Evolutionary conservation across 345 rosid species (phyloP), one percentile per base, ranked within the genome.

Genomic region (Salix brachista): DNA sequence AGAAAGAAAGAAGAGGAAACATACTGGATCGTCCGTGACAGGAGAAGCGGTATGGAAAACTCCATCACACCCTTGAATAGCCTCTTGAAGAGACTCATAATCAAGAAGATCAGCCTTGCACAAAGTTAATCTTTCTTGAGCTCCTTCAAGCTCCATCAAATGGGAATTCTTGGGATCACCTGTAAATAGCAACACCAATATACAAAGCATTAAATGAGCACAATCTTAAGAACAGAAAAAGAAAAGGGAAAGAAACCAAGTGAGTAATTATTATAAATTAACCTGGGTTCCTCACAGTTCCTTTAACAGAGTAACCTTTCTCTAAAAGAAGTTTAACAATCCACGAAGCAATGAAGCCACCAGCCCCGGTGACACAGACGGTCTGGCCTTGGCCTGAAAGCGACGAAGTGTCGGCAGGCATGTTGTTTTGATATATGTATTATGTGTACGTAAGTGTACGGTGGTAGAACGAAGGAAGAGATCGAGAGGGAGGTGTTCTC

Each of bases 311-410:
- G 84, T 96, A 96, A 70, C 98, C 99, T 71, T 79, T 85, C 48
- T 96, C 94, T 6, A 96, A 80, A 21, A 93, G 94, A 23, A 91
- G 86, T 76, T 93, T 96, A 69, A 96, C 98, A 9, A 92, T 87
- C 99, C 99, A 96, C 17, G 99, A 96, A 58, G 97, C 99, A 69
- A 96, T 96, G 83, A 91, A 96, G 76, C 99, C 99, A 13, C 92
- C 99, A 41, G 99, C 98, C 61, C 99, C 99, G 83, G 99, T 96
- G 84, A 96, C 97, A 76, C 99, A 96, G 30, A 93, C 82, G 39
- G 97, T 86, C 70, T 84, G 89, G 71, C 91, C 89, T 56, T 80
- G 78, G 56, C 85, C 83, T 23, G 82, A n/a, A 25, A 82, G 80
- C 25, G 80, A 78, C 37, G 82, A 79, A 48, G 32, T 69, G 68